Evolutionary conservation across 768 basidiomycete genomes (phyloP).

Genomic region (Amanita phalloides): DNA sequence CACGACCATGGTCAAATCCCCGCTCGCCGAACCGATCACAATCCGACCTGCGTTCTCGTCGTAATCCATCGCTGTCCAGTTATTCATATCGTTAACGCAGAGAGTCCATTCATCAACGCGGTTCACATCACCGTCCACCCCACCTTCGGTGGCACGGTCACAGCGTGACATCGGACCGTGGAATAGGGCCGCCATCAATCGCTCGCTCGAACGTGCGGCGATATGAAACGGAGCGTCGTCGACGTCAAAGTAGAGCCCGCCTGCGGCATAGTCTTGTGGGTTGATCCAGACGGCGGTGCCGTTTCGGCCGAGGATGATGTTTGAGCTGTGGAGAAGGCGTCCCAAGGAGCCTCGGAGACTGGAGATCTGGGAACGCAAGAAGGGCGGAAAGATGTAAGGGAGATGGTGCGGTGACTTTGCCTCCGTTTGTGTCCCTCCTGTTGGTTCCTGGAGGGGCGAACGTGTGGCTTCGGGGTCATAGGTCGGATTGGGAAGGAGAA

Average conservation of each 20-base stretch:
- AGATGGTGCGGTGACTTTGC: background rate
- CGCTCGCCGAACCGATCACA: slow-evolving; percentile 39
- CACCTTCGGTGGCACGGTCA: background rate
- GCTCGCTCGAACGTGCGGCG: background rate
- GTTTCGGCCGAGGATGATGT: slow-evolving; percentile 39
- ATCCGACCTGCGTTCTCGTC: slow-evolving; percentile 46
- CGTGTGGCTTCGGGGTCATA: slow-evolving; percentile 8
- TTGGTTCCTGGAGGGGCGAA: background rate
- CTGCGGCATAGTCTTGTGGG: slow-evolving; percentile 34
- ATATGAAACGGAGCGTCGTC: slow-evolving; percentile 14
- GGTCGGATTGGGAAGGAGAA: slow-evolving; percentile 26
- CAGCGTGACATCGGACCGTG: background rate
- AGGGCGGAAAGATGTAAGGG: slow-evolving; percentile 42
- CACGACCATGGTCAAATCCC: slow-evolving; percentile 31
- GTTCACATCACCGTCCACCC: background rate
- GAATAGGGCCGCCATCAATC: background rate
- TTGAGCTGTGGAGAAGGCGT: slow-evolving; percentile 36
- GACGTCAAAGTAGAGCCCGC: slow-evolving; percentile 20
- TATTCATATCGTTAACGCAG: slow-evolving; percentile 21
- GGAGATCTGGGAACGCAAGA: slow-evolving; percentile 20
- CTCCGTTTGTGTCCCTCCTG: background rate
- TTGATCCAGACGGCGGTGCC: slow-evolving; percentile 58
- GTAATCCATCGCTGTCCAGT: slow-evolving; percentile 54
- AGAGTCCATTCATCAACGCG: slow-evolving; percentile 20
- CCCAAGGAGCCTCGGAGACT: slow-evolving; percentile 28